Evolutionary conservation across 768 basidiomycete species (phyloP), one percentile per base, ranked within the genome.

Genomic region (Rhizopogon vesiculosus): DNA sequence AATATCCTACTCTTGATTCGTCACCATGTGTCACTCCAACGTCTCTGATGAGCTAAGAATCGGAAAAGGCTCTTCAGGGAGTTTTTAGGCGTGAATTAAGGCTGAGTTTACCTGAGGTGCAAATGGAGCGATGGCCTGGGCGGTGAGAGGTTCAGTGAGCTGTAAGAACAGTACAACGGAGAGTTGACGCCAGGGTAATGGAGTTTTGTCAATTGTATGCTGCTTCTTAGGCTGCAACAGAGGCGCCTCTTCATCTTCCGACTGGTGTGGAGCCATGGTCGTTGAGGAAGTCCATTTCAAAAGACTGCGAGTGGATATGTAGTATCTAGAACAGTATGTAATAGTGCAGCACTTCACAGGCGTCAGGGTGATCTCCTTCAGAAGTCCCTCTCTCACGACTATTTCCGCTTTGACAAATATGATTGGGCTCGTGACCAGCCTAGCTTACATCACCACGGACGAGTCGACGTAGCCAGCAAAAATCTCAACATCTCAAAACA

Each of bases 81-180:
- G 25, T 35, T 9, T 1, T 22, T 5, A 29, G n/a, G 9, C 6
- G 31, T 55, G 42, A 57, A 51, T 35, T 44, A 52, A 13, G 51
- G 58, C 15, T 42, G 38, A 28, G 51, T 74, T 46, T 56, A 83
- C 84, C 71, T 87, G 80, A 3, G 84, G 84, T 42, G 81, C 77
- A 63, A 87, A 83, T 0, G 82, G 82, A 55, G 77, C 78, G 49
- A 83, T 82, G 6, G 78, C 78, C 56, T 75, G 71, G 45, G 75
- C 74, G 5, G 75, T 73, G 12, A 82, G 63, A 5, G 81, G 81
- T 63, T 82, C 82, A 55, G 75, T 76, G 39, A 80, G 57, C 60
- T 79, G 80, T 19, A 80, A 59, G 3, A 79, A 63, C n/a, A 82
- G 59, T 15, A 80, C 62, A 43, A 83, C 70, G 0, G 68, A 69